These are phyloP conservation scores for Microdochium paspali DNA, from an alignment of 2,329 filamentous ascomycete genomes.

Conservation along the genomic window DNA sequence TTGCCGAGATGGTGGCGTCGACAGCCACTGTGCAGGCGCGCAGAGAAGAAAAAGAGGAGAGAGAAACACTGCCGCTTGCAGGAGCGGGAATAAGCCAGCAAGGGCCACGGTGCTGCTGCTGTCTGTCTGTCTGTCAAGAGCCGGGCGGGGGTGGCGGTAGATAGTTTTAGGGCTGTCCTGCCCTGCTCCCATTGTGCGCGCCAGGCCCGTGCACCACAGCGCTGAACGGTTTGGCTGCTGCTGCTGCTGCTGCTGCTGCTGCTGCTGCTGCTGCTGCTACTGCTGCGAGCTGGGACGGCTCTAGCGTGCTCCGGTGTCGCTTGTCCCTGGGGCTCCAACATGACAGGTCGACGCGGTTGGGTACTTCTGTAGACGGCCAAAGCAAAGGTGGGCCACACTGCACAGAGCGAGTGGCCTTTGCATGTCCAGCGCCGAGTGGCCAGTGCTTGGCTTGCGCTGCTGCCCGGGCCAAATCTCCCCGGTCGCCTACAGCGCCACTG, in stretches of 20 bases:
- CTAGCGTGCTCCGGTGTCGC: neutral
- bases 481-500: neutral
- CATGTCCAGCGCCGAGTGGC: no score
- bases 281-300: neutral
- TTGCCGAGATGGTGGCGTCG: neutral
- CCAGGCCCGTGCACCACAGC: no score
- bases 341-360: conserved; percentile 1
- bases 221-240: no score
- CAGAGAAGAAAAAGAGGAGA: no score
- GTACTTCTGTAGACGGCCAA: neutral
- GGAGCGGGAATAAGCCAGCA: neutral
- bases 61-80: no score
- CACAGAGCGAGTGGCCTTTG: no score
- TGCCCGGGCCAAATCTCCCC: neutral
- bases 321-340: no score
- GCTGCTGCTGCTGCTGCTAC: neutral
- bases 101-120: neutral
- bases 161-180: neutral
- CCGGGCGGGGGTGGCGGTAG: neutral
- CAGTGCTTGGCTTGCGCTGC: neutral
- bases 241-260: neutral
- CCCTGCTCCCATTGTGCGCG: no score
- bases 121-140: neutral
- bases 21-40: neutral
- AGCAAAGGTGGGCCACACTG: neutral